Conservation (phyloP, 1,284 basidiomycete species). For the Irpex sp. region DNA sequence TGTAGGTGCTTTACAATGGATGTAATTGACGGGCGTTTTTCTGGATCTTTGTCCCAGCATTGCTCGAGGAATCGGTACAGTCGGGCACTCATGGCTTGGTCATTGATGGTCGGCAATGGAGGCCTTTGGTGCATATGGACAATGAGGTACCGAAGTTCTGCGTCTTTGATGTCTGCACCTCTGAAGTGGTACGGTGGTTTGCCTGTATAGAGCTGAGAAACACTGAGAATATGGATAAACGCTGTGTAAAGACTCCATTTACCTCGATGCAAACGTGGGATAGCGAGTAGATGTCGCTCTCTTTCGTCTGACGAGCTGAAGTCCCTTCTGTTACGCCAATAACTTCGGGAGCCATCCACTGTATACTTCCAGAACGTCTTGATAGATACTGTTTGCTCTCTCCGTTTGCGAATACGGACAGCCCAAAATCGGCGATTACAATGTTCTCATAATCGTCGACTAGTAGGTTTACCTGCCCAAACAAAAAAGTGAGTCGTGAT, state of each 20-base stretch:
- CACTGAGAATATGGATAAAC: no score
- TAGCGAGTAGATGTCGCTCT: no score
- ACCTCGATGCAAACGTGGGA: no score
- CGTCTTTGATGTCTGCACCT: no score
- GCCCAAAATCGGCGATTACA: neutral
- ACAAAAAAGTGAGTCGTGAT: no score
- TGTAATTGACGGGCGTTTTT: neutral
- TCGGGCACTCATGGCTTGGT: neutral
- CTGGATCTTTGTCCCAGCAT: neutral
- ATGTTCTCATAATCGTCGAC: neutral
- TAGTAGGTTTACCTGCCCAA: neutral
- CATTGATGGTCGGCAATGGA: neutral
- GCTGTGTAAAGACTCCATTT: no score
- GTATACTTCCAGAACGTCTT: neutral
- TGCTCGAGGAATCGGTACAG: neutral
- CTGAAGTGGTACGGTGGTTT: no score
- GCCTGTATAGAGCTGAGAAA: no score
- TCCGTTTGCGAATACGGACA: neutral
- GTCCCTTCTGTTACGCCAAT: no score
- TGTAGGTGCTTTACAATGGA: no score
- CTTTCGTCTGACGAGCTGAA: no score
- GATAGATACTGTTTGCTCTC: neutral
- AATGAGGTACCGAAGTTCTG: no score
- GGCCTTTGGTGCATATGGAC: neutral
- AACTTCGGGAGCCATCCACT: slow-evolving; percentile 2